phyloP scores from a whole-genome alignment of 2,329 filamentous ascomycete species.

The Xylaria sp. region DNA sequence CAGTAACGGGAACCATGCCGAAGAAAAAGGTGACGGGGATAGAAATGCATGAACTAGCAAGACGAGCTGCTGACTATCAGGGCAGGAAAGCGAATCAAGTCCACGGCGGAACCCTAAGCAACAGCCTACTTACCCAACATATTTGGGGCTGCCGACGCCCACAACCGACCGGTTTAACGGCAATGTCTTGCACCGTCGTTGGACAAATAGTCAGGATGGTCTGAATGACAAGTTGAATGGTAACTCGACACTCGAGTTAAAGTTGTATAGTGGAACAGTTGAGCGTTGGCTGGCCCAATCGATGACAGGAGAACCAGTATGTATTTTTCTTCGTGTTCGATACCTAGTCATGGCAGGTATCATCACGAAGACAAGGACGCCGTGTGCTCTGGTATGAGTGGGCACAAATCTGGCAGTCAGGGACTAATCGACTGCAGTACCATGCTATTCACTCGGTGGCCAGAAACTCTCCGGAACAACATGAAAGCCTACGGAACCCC shows the following conservation, averaged over 20 bases:
- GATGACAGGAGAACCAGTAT: slow-evolving; percentile 35
- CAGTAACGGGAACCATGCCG: background rate
- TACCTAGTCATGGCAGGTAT: background rate
- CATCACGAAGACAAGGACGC: background rate
- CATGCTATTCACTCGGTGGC: slow-evolving; percentile 33
- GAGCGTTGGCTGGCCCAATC: slow-evolving; percentile 33
- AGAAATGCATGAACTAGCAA: background rate
- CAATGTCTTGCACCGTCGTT: slow-evolving; percentile 28
- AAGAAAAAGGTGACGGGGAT: slow-evolving; percentile 7
- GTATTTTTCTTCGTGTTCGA: background rate
- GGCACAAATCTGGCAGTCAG: background rate
- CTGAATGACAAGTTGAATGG: slow-evolving; percentile 24
- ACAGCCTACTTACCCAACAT: background rate
- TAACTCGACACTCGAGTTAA: slow-evolving; percentile 11
- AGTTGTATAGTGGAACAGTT: slow-evolving; percentile 13
- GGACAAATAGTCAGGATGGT: slow-evolving; percentile 24
- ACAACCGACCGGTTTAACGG: background rate
- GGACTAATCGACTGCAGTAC: slow-evolving; percentile 25
- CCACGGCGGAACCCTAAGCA: background rate
- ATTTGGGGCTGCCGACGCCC: background rate
- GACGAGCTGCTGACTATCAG: background rate
- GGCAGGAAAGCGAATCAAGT: background rate
- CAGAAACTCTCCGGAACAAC: background rate
- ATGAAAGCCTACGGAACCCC: background rate
- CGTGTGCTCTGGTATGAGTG: background rate